phyloP scores from a whole-genome alignment of 208 protist genomes.

The Leishmania guyanensis region DNA sequence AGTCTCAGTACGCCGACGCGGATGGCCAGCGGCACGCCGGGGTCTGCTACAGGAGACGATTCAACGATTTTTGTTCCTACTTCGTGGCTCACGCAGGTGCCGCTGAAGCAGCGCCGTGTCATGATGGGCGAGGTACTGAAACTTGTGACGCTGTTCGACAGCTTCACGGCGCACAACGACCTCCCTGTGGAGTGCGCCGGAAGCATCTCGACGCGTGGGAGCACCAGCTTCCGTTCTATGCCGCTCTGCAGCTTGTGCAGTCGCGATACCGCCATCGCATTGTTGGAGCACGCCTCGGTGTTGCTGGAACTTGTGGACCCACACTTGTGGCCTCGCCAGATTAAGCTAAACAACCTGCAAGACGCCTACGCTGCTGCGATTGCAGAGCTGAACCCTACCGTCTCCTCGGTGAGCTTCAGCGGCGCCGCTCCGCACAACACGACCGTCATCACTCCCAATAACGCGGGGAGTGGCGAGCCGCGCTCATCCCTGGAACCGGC shows the following conservation, averaged over 20 bases:
- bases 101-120: conserved; percentile 42
- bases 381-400: conserved; percentile 23
- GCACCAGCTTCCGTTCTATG: conserved; percentile 30
- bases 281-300: conserved; percentile 23
- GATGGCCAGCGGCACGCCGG: neutral
- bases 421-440: conserved; percentile 4
- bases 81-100: conserved; percentile 54
- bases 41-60: neutral
- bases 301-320: conserved; percentile 32
- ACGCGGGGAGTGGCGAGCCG: conserved; percentile 5
- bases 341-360: conserved; percentile 27
- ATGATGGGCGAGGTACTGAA: conserved; percentile 53
- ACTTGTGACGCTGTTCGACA: conserved; percentile 73
- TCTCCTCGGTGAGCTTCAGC: conserved; percentile 9
- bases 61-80: conserved; percentile 12
- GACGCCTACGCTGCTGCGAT: conserved; percentile 18
- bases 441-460: conserved; percentile 8
- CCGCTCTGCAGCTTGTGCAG: conserved; percentile 52
- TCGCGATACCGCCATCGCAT: conserved; percentile 31
- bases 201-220: conserved; percentile 53
- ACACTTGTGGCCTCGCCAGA: conserved; percentile 24
- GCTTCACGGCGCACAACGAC: conserved; percentile 79
- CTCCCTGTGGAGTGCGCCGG: conserved; percentile 43
- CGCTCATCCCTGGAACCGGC: conserved; percentile 2
- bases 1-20: neutral